Evolutionary conservation across 2,329 filamentous ascomycete genomes (phyloP).

Genomic region (Mycosphaerella sp.): DNA sequence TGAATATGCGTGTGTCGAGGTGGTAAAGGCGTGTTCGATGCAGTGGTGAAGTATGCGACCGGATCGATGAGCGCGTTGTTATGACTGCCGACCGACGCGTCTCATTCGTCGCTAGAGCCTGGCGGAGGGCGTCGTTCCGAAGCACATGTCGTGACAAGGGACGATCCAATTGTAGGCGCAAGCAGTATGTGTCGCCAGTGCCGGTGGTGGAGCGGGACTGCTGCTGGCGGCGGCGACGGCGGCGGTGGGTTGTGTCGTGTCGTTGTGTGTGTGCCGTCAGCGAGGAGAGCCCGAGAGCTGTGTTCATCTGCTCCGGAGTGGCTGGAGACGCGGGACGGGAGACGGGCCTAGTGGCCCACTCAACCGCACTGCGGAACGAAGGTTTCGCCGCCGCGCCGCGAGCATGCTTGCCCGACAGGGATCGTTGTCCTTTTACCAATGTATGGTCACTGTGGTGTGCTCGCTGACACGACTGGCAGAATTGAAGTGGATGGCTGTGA

Average conservation of each 20-base stretch:
- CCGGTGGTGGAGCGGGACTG: too few relatives aligned
- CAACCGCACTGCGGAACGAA: too few relatives aligned
- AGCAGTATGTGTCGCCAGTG: not conserved
- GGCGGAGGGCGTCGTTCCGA: conserved; percentile 6
- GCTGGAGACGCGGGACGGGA: too few relatives aligned
- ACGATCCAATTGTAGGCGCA: not conserved
- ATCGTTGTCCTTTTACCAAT: not conserved
- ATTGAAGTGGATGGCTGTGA: not conserved
- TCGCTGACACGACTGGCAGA: not conserved
- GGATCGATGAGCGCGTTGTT: conserved; percentile 20
- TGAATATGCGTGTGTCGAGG: not conserved
- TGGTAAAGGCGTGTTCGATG: not conserved
- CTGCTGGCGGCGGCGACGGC: too few relatives aligned
- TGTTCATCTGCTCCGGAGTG: too few relatives aligned
- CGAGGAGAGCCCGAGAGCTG: too few relatives aligned
- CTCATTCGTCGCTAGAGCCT: conserved; percentile 3
- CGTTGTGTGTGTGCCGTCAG: too few relatives aligned
- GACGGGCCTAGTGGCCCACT: too few relatives aligned
- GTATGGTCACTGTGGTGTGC: not conserved
- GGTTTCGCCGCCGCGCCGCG: too few relatives aligned
- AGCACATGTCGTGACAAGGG: conserved; percentile 9
- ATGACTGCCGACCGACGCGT: conserved; percentile 9
- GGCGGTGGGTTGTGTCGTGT: too few relatives aligned
- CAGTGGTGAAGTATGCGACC: conserved; percentile 13
- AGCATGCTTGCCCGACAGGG: not conserved